These are phyloP conservation scores for Melanomma pulvis-pyrius DNA, from an alignment of 495 filamentous ascomycete genomes.

Conservation along the genomic window DNA sequence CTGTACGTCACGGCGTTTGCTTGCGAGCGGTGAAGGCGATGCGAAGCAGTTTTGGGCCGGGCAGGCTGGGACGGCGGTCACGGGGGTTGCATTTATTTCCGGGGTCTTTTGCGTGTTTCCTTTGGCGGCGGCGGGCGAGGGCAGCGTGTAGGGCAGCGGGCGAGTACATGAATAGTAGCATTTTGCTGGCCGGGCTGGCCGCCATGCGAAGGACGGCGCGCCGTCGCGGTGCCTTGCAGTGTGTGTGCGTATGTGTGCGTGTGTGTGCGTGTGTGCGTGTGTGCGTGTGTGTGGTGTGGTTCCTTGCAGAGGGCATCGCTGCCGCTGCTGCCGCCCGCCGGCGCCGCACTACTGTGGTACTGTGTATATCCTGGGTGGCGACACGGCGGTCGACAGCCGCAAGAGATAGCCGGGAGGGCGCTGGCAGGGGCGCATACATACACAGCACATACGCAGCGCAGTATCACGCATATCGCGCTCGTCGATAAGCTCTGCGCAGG, in stretches of 20 bases:
- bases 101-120: background rate
- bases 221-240: no score
- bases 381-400: background rate
- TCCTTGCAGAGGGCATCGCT: background rate
- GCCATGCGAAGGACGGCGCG: no score
- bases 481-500: background rate
- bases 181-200: no score
- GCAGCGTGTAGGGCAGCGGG: background rate
- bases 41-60: background rate
- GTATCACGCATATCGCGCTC: background rate
- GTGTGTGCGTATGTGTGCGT: background rate
- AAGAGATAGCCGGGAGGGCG: background rate
- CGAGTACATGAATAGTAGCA: background rate
- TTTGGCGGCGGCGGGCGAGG: background rate
- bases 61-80: background rate
- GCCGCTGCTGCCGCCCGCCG: background rate
- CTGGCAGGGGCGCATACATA: background rate
- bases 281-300: background rate
- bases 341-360: no score
- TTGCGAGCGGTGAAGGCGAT: conserved; percentile 2
- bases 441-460: no score
- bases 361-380: no score
- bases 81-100: background rate
- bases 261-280: background rate
- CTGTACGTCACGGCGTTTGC: background rate